These are phyloP conservation scores for Ruellia speciosa DNA, from an alignment of 305 asterid species.

Conservation along the genomic window DNA sequence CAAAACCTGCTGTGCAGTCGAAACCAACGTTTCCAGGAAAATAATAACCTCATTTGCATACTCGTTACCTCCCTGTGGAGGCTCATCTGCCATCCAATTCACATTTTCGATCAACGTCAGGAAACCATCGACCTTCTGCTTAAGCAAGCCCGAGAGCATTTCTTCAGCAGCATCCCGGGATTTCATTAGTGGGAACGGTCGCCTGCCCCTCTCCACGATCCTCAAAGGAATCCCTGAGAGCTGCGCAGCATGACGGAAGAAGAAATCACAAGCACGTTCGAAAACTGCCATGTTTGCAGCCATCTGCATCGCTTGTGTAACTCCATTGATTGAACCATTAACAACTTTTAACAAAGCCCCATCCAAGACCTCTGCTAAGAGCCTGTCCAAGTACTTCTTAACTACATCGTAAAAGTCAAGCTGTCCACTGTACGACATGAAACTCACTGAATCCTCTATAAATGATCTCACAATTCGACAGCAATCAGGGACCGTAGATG, in stretches of 20 bases:
- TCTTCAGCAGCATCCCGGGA: conserved; percentile 91
- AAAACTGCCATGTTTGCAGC: conserved; percentile 98
- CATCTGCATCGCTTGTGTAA: conserved; percentile 93
- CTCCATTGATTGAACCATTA: conserved; percentile 58
- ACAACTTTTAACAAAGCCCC: conserved; percentile 70
- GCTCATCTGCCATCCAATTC: conserved; percentile 86
- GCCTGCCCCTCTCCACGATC: conserved; percentile 77
- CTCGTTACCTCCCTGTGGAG: conserved; percentile 76
- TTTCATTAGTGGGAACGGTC: conserved; percentile 71
- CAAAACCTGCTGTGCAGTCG: conserved; percentile 84
- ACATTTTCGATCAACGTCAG: conserved; percentile 76
- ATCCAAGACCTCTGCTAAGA: conserved; percentile 76
- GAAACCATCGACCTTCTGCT: conserved; percentile 93
- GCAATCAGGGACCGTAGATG: conserved; percentile 88
- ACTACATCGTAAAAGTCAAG: conserved; percentile 83
- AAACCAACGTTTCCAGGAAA: conserved; percentile 75
- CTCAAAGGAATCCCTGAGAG: conserved; percentile 93
- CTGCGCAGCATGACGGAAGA: conserved; percentile 95
- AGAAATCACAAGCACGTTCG: conserved; percentile 97
- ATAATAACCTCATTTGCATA: conserved; percentile 81
- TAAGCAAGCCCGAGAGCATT: conserved; percentile 68
- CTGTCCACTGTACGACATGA: conserved; percentile 93
- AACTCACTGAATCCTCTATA: conserved; percentile 92
- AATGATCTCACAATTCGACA: conserved; percentile 93
- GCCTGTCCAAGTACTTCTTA: conserved; percentile 87